Evolutionary conservation across 1,139 yeast species (phyloP), one percentile per base, ranked within the genome.

Genomic region (Scheffersomyces illinoinensis): DNA sequence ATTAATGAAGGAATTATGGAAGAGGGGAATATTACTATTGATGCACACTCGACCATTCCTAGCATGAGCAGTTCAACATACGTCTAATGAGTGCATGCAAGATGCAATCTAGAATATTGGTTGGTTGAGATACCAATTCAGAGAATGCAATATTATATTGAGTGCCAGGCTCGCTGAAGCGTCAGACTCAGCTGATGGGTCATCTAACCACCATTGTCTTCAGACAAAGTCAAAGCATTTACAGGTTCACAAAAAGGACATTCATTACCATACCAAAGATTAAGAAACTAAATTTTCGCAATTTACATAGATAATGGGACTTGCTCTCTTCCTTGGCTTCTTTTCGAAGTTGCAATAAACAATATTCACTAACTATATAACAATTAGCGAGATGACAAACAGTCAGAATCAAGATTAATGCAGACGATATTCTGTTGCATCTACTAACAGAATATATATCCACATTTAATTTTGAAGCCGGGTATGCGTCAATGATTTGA

Each of bases 1-100:
- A 74, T 80, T 54, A 76, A 69, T 58, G 84, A 80, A 54, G 80
- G 79, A 23, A 68, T 78, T n/a, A 57, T 71, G 21, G 83, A 78
- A 54, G 80, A 76, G 47, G 77, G 77, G 23, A 67, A 70, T 47
- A 62, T 74, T 50, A 62, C 60, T 52, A 69, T 75, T 33, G 79
- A 76, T 55, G 70, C 75, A 18, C 77, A 75, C 62, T 71, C 79
- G 5, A 58, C 71, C 17, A 70, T 75, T 51, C 80, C 81, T 17
- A 72, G 76, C 54, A 74, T 76, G 76, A 75, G 76, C 64, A 66
- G 69, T 47, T 68, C 67, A 52, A 64, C 62, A 20, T 48, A 63
- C 24, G 66, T 64, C 6, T 65, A 54, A 56, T 7, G 7, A 10
- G 43, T 12, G 43, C 43, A 2, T 33, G 17, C 7, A 33, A 14